Evolutionary conservation across 176 grass and related monocot species (phyloP).

Genomic region (Alloteropsis semialata): DNA sequence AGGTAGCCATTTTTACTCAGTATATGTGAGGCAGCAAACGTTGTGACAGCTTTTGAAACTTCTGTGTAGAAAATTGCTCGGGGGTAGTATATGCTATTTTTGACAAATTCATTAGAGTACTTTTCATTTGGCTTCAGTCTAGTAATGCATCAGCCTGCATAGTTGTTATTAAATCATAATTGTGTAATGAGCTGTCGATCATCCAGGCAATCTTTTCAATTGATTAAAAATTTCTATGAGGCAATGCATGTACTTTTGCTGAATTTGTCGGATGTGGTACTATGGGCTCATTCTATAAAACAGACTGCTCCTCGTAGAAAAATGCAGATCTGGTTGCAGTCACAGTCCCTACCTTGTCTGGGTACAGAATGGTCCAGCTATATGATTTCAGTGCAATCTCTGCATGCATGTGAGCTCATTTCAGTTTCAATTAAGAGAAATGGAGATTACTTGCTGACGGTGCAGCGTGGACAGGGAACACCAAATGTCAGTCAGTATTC

Average conservation of each 20-base stretch:
- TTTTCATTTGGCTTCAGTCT: neutral
- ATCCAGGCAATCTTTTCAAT: neutral
- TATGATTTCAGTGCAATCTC: neutral
- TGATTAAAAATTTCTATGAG: neutral
- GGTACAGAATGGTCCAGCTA: neutral
- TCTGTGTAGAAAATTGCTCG: neutral
- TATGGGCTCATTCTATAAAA: neutral
- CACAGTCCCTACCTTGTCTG: neutral
- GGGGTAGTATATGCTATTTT: neutral
- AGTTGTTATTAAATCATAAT: too few relatives aligned
- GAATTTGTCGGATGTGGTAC: neutral
- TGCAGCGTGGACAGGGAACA: neutral
- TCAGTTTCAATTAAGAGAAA: neutral
- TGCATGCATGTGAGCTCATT: slow-evolving; percentile 4
- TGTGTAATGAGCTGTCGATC: neutral
- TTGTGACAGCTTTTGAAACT: neutral
- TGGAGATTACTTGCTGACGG: neutral
- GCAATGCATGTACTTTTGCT: neutral
- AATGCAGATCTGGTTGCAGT: neutral
- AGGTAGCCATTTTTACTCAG: neutral
- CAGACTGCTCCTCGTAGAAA: neutral
- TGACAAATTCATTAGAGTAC: neutral
- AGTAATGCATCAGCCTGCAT: neutral
- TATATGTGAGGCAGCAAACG: neutral
- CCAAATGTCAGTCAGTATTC: neutral